A percentile compares a stretch with the other conserved stretches of the same genome.
Evolutionary conservation across 805 yeast species (phyloP).

Genomic region (Saturnispora galanensis): DNA sequence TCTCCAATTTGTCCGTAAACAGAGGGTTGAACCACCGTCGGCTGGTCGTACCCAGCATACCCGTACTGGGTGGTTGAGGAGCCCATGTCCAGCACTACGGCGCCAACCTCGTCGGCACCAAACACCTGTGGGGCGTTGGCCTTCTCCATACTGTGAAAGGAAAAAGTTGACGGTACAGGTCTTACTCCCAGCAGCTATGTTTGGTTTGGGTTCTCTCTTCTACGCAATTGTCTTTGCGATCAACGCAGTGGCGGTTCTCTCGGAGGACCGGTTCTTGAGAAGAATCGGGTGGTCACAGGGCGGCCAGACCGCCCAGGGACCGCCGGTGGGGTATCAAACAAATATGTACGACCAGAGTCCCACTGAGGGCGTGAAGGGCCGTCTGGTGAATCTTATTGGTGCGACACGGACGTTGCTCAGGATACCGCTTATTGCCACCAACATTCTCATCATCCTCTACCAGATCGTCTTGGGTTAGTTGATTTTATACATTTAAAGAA

Average conservation of each 20-base stretch:
- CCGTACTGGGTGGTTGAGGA: constrained; percentile 77
- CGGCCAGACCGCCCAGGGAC: constrained; percentile 22
- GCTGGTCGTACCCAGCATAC: constrained; percentile 86
- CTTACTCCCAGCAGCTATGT: not conserved
- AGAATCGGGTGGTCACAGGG: constrained; percentile 34
- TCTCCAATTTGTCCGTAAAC: constrained; percentile 35
- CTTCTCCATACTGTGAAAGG: constrained; percentile 11
- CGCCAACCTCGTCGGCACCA: constrained; percentile 78
- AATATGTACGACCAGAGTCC: not conserved
- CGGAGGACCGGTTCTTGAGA: constrained; percentile 49
- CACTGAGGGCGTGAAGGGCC: constrained; percentile 29
- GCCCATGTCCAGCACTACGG: constrained; percentile 88
- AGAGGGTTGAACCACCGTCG: constrained; percentile 68
- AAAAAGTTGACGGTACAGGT: not conserved
- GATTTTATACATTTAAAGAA: constrained; percentile 1
- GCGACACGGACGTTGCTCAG: constrained; percentile 52
- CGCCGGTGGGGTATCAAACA: constrained; percentile 6
- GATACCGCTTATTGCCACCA: constrained; percentile 44
- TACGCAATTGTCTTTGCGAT: constrained; percentile 37
- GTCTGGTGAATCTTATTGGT: constrained; percentile 42
- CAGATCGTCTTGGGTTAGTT: constrained; percentile 41
- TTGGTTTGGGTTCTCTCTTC: constrained; percentile 7
- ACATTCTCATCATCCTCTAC: constrained; percentile 41
- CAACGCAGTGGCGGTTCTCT: constrained; percentile 48
- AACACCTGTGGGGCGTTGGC: constrained; percentile 40